phyloP scores from a whole-genome alignment of 345 rosid species.

The Dipteronia dyeriana region DNA sequence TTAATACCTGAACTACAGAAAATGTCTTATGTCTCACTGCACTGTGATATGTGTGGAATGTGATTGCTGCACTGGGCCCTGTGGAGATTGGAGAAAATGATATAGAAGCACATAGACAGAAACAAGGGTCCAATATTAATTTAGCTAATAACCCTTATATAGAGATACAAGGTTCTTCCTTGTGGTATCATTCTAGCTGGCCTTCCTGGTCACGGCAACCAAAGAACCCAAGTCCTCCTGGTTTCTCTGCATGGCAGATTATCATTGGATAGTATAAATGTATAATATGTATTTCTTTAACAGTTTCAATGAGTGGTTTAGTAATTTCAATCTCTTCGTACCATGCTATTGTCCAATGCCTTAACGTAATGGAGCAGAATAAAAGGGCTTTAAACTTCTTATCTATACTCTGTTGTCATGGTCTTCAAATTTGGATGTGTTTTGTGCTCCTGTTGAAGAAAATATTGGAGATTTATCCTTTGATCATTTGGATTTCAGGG shows the following conservation, averaged over 20 bases:
- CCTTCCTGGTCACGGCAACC: background rate
- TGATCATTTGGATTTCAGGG: too few relatives aligned
- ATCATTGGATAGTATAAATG: too few relatives aligned
- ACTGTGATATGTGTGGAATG: background rate
- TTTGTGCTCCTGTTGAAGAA: background rate
- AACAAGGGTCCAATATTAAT: background rate
- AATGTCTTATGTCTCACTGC: background rate
- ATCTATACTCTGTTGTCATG: background rate
- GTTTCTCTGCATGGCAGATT: background rate
- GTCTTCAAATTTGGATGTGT: background rate
- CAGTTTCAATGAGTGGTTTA: background rate
- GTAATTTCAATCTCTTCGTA: background rate
- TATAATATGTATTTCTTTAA: background rate
- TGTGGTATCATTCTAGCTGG: background rate
- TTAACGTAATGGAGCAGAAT: background rate
- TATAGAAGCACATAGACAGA: background rate
- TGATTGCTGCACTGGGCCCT: background rate
- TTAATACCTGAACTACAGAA: background rate
- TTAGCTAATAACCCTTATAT: too few relatives aligned
- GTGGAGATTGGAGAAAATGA: background rate
- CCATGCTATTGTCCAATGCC: background rate
- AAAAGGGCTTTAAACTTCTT: background rate
- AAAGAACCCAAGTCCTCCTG: background rate
- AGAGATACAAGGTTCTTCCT: background rate
- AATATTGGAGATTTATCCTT: too few relatives aligned